phyloP scores from a whole-genome alignment of 148 eudicot species.

The Cornus kousa region DNA sequence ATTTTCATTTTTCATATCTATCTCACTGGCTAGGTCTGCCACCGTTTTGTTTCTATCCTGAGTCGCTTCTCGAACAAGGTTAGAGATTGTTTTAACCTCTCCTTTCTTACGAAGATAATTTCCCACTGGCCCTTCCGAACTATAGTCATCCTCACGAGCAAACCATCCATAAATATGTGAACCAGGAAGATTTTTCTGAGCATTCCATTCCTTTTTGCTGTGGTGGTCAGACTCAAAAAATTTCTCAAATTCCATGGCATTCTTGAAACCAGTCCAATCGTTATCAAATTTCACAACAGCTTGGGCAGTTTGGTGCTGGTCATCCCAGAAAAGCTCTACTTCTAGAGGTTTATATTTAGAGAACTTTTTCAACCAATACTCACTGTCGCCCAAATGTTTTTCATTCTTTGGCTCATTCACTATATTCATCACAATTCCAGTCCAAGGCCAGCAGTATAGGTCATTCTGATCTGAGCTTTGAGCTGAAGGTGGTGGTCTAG shows the following conservation, averaged over 20 bases:
- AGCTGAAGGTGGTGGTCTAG: conserved; percentile 30
- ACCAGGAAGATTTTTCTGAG: conserved; percentile 23
- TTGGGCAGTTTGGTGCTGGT: conserved; percentile 32
- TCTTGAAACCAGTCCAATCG: conserved; percentile 60
- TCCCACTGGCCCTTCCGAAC: conserved; percentile 50
- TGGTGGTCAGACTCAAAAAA: conserved; percentile 49
- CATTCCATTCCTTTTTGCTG: conserved; percentile 66
- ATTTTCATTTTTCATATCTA: conserved; percentile 48
- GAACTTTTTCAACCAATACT: conserved; percentile 45
- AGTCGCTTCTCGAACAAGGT: conserved; percentile 43
- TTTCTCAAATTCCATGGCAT: conserved; percentile 75
- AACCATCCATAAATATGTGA: conserved; percentile 73
- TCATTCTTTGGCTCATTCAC: conserved; percentile 30
- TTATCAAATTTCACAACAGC: conserved; percentile 58
- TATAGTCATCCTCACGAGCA: conserved; percentile 68
- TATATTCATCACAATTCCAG: conserved; percentile 61
- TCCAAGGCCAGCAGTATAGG: conserved; percentile 73
- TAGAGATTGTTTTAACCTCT: conserved; percentile 53
- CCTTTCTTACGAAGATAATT: conserved; percentile 52
- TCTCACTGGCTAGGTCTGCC: conserved; percentile 45
- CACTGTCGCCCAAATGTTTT: conserved; percentile 27
- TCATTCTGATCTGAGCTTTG: conserved; percentile 30
- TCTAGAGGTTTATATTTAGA: conserved; percentile 49
- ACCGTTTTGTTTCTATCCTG: conserved; percentile 33
- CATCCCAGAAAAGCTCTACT: conserved; percentile 42